Percentiles rank a stretch among this genome's conserved stretches.
Conservation (phyloP, 371 early-diverging fungal genomes). For the Capniomyces stellatus region DNA sequence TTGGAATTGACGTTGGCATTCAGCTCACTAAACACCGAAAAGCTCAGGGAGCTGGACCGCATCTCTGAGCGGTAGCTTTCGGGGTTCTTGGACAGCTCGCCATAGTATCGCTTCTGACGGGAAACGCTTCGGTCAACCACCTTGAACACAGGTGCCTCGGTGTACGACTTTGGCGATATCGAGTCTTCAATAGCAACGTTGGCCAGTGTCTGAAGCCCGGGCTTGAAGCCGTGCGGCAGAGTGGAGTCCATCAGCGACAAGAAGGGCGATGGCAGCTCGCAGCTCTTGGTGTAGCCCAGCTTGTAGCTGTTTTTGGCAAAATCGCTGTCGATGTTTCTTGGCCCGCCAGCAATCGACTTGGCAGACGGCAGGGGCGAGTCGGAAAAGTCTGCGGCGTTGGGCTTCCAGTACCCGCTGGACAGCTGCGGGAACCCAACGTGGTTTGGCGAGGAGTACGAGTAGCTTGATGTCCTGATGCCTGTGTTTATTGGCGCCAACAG, state of each 20-base stretch:
- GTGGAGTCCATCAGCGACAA: neutral
- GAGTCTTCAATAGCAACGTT: neutral
- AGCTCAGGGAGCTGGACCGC: neutral
- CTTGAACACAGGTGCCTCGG: neutral
- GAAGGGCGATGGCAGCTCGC: neutral
- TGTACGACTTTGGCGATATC: neutral
- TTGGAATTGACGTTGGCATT: too few species aligned
- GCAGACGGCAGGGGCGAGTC: neutral
- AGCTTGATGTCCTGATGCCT: neutral
- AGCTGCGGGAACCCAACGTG: neutral
- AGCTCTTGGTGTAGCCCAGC: neutral
- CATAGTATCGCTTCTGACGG: neutral
- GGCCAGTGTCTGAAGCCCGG: slow-evolving; percentile 1
- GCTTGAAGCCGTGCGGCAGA: neutral
- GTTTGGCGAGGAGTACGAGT: neutral
- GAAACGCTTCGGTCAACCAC: neutral
- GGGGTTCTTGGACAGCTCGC: neutral
- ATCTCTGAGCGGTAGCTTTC: neutral
- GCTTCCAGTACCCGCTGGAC: neutral
- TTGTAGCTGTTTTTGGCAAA: neutral
- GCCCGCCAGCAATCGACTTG: neutral
- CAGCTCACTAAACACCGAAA: neutral
- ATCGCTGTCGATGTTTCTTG: neutral
- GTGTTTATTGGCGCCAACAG: neutral
- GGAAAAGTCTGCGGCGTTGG: neutral